Evolutionary conservation across 768 basidiomycete species (phyloP).

Genomic region (Collybia sordida): DNA sequence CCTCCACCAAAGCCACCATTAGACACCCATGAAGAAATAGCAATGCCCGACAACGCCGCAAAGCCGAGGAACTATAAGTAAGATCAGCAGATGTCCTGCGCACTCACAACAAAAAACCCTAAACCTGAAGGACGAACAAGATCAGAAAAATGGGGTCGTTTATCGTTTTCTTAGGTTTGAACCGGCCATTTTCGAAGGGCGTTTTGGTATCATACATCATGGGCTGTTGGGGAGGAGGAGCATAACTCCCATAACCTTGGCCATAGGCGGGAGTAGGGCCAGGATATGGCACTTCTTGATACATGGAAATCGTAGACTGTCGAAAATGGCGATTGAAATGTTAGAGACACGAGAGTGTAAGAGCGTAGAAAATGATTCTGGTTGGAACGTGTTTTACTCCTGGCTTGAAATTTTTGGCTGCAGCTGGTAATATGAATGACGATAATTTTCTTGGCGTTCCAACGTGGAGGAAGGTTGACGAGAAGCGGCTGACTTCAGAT

Average conservation of each 20-base stretch:
- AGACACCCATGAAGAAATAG: slow-evolving; percentile 59
- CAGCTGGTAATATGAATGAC: too few species aligned
- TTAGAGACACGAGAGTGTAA: too few species aligned
- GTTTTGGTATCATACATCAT: slow-evolving; percentile 39
- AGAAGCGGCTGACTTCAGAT: too few species aligned
- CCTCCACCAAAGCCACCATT: slow-evolving; percentile 73
- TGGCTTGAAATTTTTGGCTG: too few species aligned
- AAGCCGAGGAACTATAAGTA: slow-evolving; percentile 60
- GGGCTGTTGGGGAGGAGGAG: slow-evolving; percentile 21
- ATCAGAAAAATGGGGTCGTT: slow-evolving; percentile 75
- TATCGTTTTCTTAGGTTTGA: slow-evolving; percentile 65
- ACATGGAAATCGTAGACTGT: not conserved
- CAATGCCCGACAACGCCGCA: slow-evolving; percentile 64
- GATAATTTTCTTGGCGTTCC: too few species aligned
- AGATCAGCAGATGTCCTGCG: not conserved
- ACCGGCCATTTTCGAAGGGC: slow-evolving; percentile 61
- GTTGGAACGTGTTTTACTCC: too few species aligned
- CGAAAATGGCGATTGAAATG: too few species aligned
- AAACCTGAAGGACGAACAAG: slow-evolving; percentile 70
- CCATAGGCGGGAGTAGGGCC: slow-evolving; percentile 40
- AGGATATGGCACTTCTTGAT: slow-evolving; percentile 30
- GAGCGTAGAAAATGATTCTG: too few species aligned
- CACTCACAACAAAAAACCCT: slow-evolving; percentile 1
- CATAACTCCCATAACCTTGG: slow-evolving; percentile 9
- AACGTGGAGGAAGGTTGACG: too few species aligned